phyloP scores from a whole-genome alignment of 805 yeast species.

The Pichia ethanolica region DNA sequence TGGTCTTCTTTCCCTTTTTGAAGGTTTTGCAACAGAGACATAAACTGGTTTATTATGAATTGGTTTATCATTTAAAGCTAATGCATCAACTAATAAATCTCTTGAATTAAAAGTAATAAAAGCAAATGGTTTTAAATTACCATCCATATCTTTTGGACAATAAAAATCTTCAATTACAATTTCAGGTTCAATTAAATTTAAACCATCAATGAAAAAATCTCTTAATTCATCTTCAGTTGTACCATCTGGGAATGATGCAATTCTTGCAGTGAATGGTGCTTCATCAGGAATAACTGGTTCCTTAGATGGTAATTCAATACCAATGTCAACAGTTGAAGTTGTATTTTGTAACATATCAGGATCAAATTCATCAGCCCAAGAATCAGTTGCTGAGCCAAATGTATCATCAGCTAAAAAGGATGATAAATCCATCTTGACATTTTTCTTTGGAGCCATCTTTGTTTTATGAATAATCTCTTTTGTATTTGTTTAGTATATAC shows the following conservation, averaged over 20 bases:
- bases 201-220: constrained; percentile 51
- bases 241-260: constrained; percentile 81
- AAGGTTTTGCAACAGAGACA: constrained; percentile 55
- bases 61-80: constrained; percentile 36
- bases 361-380: constrained; percentile 85
- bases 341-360: constrained; percentile 22
- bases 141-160: constrained; percentile 63
- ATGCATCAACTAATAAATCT: constrained; percentile 43
- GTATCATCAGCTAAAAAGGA: constrained; percentile 75
- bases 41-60: constrained; percentile 44
- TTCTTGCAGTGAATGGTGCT: constrained; percentile 89
- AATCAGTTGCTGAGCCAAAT: constrained; percentile 48
- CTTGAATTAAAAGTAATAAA: constrained; percentile 43
- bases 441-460: constrained; percentile 51
- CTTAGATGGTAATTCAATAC: constrained; percentile 6
- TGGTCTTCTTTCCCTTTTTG: constrained; percentile 32
- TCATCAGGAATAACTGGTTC: constrained; percentile 65
- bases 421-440: constrained; percentile 77
- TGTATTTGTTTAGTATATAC: neutral
- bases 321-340: constrained; percentile 7
- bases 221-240: constrained; percentile 55
- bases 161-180: constrained; percentile 54
- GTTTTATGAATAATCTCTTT: neutral
- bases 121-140: constrained; percentile 55
- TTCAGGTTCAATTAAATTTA: constrained; percentile 40